A percentile compares a stretch with the other conserved stretches of the same genome.
These are phyloP conservation scores for Xylaria polymorpha DNA, from an alignment of 2,329 filamentous ascomycete genomes.

Conservation along the genomic window DNA sequence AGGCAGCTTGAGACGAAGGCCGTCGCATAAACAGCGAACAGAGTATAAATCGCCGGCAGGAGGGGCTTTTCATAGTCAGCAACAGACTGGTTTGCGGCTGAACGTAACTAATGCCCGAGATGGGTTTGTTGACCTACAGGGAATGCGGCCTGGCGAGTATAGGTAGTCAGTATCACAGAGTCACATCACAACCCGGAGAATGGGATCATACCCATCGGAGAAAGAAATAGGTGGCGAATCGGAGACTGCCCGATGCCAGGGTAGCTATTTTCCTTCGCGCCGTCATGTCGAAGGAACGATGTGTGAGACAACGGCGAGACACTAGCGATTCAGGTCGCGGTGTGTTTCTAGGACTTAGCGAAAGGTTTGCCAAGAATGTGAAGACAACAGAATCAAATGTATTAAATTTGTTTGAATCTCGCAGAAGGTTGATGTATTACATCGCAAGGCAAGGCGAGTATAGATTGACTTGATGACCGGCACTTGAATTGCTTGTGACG, in stretches of 20 bases:
- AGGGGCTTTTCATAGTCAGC: constrained; percentile 43
- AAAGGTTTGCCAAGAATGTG: neutral
- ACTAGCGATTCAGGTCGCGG: neutral
- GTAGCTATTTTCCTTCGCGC: constrained; percentile 47
- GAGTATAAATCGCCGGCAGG: constrained; percentile 62
- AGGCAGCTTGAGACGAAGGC: constrained; percentile 71
- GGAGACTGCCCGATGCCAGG: constrained; percentile 62
- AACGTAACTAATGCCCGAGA: neutral
- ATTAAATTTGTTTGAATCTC: constrained; percentile 6
- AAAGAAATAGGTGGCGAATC: constrained; percentile 66
- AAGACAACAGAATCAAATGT: neutral
- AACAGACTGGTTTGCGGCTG: constrained; percentile 25
- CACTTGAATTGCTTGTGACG: constrained; percentile 31
- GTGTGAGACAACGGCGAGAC: constrained; percentile 7
- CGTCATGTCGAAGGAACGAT: constrained; percentile 37
- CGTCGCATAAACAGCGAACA: constrained; percentile 74
- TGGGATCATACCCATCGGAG: constrained; percentile 67
- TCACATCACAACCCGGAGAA: neutral
- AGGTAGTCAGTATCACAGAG: constrained; percentile 37
- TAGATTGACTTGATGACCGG: constrained; percentile 1
- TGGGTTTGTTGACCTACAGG: constrained; percentile 45
- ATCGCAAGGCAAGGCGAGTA: constrained; percentile 19
- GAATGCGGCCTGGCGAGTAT: constrained; percentile 44
- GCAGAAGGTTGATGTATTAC: constrained; percentile 6
- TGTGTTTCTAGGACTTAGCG: neutral